Conservation (phyloP, 2,329 filamentous ascomycete genomes). For the Sclerotinia sclerotiorum region DNA sequence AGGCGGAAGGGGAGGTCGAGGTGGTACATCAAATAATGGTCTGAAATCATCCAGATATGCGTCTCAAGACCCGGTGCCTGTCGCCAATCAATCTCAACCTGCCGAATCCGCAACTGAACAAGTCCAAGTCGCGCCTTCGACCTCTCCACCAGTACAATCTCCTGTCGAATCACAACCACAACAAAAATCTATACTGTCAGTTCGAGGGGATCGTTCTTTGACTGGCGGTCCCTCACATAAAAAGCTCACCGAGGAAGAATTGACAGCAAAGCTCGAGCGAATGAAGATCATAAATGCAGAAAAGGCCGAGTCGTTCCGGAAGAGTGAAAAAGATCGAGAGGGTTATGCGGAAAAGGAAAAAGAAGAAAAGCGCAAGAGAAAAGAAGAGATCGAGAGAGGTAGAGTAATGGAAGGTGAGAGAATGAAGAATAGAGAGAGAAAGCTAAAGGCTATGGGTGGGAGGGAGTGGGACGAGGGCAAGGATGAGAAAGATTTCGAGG, state of each 20-base stretch:
- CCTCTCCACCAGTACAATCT: not conserved
- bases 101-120: slow-evolving; percentile 3
- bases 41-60: slow-evolving; percentile 34
- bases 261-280: slow-evolving; percentile 58
- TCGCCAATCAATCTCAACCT: not conserved
- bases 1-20: slow-evolving; percentile 25
- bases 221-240: slow-evolving; percentile 55
- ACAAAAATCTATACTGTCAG: slow-evolving; percentile 43
- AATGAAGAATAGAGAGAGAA: slow-evolving; percentile 40
- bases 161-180: slow-evolving; percentile 15
- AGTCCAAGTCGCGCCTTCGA: not conserved
- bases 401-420: slow-evolving; percentile 41
- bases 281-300: slow-evolving; percentile 62
- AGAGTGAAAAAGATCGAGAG: slow-evolving; percentile 67
- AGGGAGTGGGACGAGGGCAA: slow-evolving; percentile 42
- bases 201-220: slow-evolving; percentile 54
- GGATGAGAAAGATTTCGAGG: slow-evolving; percentile 38
- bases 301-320: slow-evolving; percentile 58
- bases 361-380: slow-evolving; percentile 52
- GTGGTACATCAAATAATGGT: slow-evolving; percentile 26
- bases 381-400: slow-evolving; percentile 36
- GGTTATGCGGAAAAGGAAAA: slow-evolving; percentile 64
- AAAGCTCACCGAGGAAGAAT: slow-evolving; percentile 64
- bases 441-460: slow-evolving; percentile 39
- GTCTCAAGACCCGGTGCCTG: slow-evolving; percentile 19